Conservation (phyloP, 2,329 filamentous ascomycete genomes). For the Ceratocystis destructans region DNA sequence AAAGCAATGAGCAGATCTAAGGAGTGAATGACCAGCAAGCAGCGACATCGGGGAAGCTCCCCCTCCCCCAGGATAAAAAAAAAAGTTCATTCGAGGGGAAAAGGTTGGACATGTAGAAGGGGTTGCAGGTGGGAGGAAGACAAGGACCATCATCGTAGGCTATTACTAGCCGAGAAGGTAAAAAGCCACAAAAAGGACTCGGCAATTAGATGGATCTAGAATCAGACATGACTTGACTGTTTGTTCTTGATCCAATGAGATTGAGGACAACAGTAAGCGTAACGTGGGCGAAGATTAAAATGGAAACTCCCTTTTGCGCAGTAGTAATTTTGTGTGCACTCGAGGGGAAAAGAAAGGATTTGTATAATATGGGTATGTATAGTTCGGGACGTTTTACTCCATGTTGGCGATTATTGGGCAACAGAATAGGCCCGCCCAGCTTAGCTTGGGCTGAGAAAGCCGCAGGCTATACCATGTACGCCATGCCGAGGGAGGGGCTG, state of each 20-base stretch:
- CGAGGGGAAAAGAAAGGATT: background rate
- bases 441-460: background rate
- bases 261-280: background rate
- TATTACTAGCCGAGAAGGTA: background rate
- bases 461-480: background rate
- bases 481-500: background rate
- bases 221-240: background rate
- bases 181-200: background rate
- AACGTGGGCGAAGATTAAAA: background rate
- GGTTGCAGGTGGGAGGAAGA: background rate
- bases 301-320: background rate
- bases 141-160: background rate
- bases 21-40: background rate
- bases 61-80: background rate
- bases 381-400: background rate
- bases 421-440: background rate
- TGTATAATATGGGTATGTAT: background rate
- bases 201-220: background rate
- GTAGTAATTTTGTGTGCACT: background rate
- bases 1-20: background rate
- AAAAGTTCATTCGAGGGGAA: background rate
- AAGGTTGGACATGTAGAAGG: background rate
- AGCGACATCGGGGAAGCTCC: slow-evolving; percentile 4
- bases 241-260: background rate
- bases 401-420: slow-evolving; percentile 3